Evolutionary conservation across 2,329 filamentous ascomycete species (phyloP), one percentile per base, ranked within the genome.

Genomic region (Trichoderma hamatum): DNA sequence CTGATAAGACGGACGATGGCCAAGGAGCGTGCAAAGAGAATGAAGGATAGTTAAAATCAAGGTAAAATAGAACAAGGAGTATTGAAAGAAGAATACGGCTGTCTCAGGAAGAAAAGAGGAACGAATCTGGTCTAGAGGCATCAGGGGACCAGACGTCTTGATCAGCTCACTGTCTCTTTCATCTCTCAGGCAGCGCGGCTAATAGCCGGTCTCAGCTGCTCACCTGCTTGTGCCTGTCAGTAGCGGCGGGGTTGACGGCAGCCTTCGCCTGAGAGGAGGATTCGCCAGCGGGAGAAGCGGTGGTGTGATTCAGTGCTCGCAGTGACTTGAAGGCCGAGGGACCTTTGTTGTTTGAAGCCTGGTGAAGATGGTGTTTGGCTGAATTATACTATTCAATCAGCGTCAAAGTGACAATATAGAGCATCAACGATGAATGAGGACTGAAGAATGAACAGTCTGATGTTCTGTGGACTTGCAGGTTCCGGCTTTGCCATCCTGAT

Each of bases 161-260:
- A 59, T 59, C 56, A 59, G 56, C 32, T 59, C 56, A 59, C 21
- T 65, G 63, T 46, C 63, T 67, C 54, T 65, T 49, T 24, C 28
- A 24, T 49, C 39, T 63, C 43, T 36, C 46, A 52, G 26, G 34
- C 63, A 36, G 55, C 36, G 58, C 63, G 63, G 63, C 63, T 58
- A 66, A 49, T 66, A 43, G 52, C 52, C 52, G 62, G 62, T 9
- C 51, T 66, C 63, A 49, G 51, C 52, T 56, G 62, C 51, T 55
- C 51, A 58, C 63, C n/a, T 39, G 58, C 52, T 34, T 34, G 61
- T 55, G 56, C 52, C 24, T 34, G 61, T 55, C n/a, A 32, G n/a
- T 43, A 52, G 59, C 24, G 46, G 36, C 34, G 24, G 28, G 54
- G 28, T 30, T 54, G 43, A 1, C 43, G 43, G 43, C 49, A 24